phyloP scores from a whole-genome alignment of 495 filamentous ascomycete genomes.

The Talaromyces wortmannii region DNA sequence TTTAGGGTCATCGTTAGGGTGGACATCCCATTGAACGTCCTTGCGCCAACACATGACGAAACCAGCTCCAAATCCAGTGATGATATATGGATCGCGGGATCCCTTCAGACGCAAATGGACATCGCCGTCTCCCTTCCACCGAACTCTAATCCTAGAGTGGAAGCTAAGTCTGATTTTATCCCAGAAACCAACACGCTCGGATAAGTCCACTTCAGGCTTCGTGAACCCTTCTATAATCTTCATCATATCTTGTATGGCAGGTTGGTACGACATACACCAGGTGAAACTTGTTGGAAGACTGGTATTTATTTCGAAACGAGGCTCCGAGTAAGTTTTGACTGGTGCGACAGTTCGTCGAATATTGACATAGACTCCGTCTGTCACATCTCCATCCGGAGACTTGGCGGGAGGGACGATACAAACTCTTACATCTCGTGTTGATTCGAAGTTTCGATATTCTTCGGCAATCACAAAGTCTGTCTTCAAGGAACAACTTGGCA shows the following conservation, averaged over 20 bases:
- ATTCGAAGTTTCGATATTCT: slow-evolving; percentile 74
- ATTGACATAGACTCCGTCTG: slow-evolving; percentile 62
- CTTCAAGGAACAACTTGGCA: slow-evolving; percentile 76
- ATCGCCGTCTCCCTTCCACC: slow-evolving; percentile 93
- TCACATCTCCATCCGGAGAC: slow-evolving; percentile 27
- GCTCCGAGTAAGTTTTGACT: slow-evolving; percentile 95
- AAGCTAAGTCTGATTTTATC: slow-evolving; percentile 95
- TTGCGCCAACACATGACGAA: slow-evolving; percentile 98
- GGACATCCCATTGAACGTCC: slow-evolving; percentile 80
- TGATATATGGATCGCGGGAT: slow-evolving; percentile 85
- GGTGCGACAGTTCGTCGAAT: slow-evolving; percentile 89
- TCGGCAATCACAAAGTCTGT: slow-evolving; percentile 97
- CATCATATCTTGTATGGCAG: slow-evolving; percentile 99
- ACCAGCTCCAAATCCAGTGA: slow-evolving; percentile 87
- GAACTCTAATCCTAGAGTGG: slow-evolving; percentile 82
- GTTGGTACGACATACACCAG: slow-evolving; percentile 96
- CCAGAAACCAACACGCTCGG: slow-evolving; percentile 94
- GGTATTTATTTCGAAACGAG: slow-evolving; percentile 86
- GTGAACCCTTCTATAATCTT: slow-evolving; percentile 98
- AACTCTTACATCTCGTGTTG: slow-evolving; percentile 73
- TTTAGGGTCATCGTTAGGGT: slow-evolving; percentile 73
- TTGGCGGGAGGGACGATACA: slow-evolving; percentile 72
- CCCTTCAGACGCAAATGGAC: slow-evolving; percentile 92
- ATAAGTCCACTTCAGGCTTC: slow-evolving; percentile 88
- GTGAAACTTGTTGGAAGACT: slow-evolving; percentile 85